These are phyloP conservation scores for Barnettozyma sucrosica DNA, from an alignment of 805 yeast genomes.

Conservation along the genomic window DNA sequence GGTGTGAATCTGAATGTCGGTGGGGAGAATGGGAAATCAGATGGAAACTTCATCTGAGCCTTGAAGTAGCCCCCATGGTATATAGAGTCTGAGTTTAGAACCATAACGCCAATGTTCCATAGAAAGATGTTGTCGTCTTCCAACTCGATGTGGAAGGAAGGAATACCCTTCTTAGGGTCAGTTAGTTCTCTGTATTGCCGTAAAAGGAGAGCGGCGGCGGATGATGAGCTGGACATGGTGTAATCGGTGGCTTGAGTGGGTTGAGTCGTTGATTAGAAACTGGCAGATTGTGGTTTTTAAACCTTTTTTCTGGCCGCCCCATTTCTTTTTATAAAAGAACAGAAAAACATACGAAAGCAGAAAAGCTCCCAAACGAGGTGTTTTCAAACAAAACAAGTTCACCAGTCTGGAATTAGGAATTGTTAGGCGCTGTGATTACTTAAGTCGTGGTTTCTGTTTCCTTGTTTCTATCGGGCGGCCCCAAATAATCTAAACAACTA, in stretches of 20 bases:
- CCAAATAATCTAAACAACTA: neutral
- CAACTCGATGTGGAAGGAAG: conserved; percentile 63
- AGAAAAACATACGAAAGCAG: neutral
- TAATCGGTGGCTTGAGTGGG: neutral
- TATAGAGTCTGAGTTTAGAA: conserved; percentile 79
- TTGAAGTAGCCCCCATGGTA: conserved; percentile 93
- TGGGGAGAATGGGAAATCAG: conserved; percentile 87
- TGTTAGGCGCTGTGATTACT: neutral
- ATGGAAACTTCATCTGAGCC: conserved; percentile 91
- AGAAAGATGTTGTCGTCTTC: conserved; percentile 57
- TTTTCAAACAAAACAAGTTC: too few species aligned
- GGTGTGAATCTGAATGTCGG: conserved; percentile 92
- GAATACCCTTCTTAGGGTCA: conserved; percentile 80
- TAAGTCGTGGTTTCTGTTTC: too few species aligned
- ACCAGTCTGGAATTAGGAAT: neutral
- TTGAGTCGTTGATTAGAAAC: neutral
- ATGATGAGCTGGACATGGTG: conserved; percentile 15
- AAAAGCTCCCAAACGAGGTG: neutral
- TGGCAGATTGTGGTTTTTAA: neutral
- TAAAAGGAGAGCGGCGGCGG: conserved; percentile 80
- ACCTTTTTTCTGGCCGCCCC: neutral
- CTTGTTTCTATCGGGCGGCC: neutral
- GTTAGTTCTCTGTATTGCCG: conserved; percentile 93
- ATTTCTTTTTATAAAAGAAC: neutral
- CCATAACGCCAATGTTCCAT: conserved; percentile 91